These are phyloP conservation scores for Xylaria intraflava DNA, from an alignment of 495 filamentous ascomycete species.

Conservation along the genomic window DNA sequence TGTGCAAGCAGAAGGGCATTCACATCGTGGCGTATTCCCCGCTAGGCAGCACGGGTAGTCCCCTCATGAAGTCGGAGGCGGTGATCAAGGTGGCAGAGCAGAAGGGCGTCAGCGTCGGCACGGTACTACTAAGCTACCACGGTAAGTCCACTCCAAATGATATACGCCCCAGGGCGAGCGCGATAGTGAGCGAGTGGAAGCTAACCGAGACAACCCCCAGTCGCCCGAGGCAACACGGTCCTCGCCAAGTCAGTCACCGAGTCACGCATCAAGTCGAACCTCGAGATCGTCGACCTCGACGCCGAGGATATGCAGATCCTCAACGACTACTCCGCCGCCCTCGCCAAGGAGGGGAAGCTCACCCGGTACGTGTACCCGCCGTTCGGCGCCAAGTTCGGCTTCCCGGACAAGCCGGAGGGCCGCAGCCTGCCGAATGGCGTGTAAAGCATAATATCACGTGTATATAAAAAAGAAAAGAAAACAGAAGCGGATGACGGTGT, in stretches of 20 bases:
- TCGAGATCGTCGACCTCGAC: slow-evolving; percentile 61
- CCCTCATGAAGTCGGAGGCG: slow-evolving; percentile 59
- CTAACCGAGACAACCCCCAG: slow-evolving; percentile 34
- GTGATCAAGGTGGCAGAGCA: slow-evolving; percentile 65
- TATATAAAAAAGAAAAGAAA: too few relatives aligned
- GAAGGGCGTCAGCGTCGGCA: slow-evolving; percentile 53
- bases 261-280: slow-evolving; percentile 66
- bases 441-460: neutral
- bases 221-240: slow-evolving; percentile 64
- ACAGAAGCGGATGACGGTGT: too few relatives aligned
- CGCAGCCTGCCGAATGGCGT: slow-evolving; percentile 23
- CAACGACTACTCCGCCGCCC: slow-evolving; percentile 49
- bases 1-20: slow-evolving; percentile 66
- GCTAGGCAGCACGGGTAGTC: slow-evolving; percentile 70
- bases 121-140: slow-evolving; percentile 71
- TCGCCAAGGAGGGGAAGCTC: slow-evolving; percentile 55
- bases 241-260: slow-evolving; percentile 75
- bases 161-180: too few relatives aligned
- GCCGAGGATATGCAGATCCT: slow-evolving; percentile 59
- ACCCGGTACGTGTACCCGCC: slow-evolving; percentile 71
- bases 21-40: slow-evolving; percentile 72
- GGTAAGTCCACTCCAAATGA: slow-evolving; percentile 36
- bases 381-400: slow-evolving; percentile 71
- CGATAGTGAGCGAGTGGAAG: neutral
- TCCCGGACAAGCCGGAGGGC: slow-evolving; percentile 58